Evolutionary conservation across 2,329 filamentous ascomycete genomes (phyloP).

Genomic region (Fusarium sp.): DNA sequence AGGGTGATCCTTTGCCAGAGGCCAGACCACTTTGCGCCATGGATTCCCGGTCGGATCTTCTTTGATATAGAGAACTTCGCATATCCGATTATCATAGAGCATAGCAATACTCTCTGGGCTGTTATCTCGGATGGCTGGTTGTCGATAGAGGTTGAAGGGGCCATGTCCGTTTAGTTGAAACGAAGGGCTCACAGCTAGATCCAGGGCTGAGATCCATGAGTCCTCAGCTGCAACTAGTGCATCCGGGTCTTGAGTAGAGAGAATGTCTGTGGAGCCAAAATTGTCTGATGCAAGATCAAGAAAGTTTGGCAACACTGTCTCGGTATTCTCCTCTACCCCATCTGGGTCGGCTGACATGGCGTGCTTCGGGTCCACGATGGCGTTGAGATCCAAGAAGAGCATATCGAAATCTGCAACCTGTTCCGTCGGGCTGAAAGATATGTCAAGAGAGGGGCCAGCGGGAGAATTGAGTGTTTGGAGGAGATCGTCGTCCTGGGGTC

Average conservation of each 20-base stretch:
- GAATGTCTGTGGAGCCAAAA: not conserved
- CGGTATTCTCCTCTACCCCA: not conserved
- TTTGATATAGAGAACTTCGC: conserved; percentile 28
- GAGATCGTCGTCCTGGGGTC: not conserved
- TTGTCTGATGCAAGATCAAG: not conserved
- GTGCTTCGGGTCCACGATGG: not conserved
- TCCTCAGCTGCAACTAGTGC: not conserved
- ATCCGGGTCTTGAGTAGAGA: not conserved
- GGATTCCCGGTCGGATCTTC: conserved; percentile 16
- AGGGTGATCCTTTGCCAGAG: conserved; percentile 19
- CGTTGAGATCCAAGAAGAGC: not conserved
- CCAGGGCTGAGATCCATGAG: not conserved
- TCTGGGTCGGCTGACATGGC: not conserved
- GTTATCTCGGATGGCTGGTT: conserved; percentile 7
- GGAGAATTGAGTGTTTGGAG: not conserved
- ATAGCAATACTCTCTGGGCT: conserved; percentile 24
- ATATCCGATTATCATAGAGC: conserved; percentile 19
- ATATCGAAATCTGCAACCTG: conserved; percentile 9
- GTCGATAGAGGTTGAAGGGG: conserved; percentile 10
- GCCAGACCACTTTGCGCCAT: conserved; percentile 29
- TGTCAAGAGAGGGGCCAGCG: not conserved
- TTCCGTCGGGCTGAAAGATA: not conserved
- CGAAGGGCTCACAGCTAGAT: not conserved
- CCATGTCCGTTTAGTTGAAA: not conserved
- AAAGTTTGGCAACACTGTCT: not conserved